Base-by-base conservation (phyloP, 345 rosid species). In the Trapa bicornis region DNA sequence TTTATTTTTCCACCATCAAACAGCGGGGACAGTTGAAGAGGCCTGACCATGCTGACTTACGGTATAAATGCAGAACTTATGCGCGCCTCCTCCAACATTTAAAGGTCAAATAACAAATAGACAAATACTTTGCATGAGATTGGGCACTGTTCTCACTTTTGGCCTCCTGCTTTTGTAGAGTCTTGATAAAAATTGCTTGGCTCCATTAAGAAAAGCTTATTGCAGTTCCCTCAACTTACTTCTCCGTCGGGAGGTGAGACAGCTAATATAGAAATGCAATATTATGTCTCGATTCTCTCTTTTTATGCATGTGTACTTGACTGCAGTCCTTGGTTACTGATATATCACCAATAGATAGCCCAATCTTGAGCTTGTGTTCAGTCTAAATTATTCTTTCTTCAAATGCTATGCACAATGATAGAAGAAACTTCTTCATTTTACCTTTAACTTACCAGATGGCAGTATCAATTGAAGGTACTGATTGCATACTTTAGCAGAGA, bases 51-150 rank as follows among this genome's bases (percentile, higher is more conserved):
- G 97, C 97, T 66, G 99, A 94, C 70, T 83, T 94, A 80, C 83
- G 99, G 74, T 94, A 94, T 79, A 94, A 91, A 80, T 94, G 99
- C 82, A 83, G 99, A 82, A 91, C 96, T 74, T 94, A 94, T 84
- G 97, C 99, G 75, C 99, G 99, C 63, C 91, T 94, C 71, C 81
- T 94, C 69, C 97, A 91, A 78, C 97, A 91, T 82, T 75, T 94
- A 73, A 94, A 94, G 97, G 99, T 89, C 64, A 22, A 58, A 16
- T 47, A 4, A 52, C 42, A 65, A 47, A 52, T 75, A 43, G 47
- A 43, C 65, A 52, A 45, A 64, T 68, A 74, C 15, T 48, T 8
- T 47, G 17, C 68, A 66, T 54, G 6, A 62, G 50, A 45, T 17
- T 66, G 3, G 17, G 67, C 58, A n/a, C 36, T 5, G 1, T 15